These are phyloP conservation scores for Fusarium gaditjirri DNA, from an alignment of 2,329 filamentous ascomycete genomes.

Conservation along the genomic window DNA sequence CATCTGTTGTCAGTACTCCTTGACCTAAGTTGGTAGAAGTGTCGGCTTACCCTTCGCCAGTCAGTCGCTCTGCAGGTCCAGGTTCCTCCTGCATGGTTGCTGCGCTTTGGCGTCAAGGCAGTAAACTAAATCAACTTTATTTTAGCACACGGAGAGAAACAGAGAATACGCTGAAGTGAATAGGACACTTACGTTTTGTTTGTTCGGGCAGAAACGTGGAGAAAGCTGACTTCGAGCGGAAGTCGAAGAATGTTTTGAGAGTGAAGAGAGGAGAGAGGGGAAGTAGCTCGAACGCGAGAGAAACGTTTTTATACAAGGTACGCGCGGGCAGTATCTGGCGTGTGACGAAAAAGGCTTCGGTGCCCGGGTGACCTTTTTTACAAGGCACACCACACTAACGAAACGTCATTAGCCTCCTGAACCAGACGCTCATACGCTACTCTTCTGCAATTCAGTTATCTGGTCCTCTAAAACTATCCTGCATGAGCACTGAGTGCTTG, in stretches of 20 bases:
- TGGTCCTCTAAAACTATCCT: background rate
- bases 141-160: background rate
- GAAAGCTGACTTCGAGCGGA: background rate
- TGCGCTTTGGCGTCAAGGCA: background rate
- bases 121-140: background rate
- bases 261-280: background rate
- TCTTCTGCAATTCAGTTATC: background rate
- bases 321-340: background rate
- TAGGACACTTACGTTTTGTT: background rate
- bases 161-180: background rate
- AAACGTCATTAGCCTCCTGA: background rate
- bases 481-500: background rate
- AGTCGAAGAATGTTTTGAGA: background rate
- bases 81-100: background rate
- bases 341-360: background rate
- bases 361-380: background rate
- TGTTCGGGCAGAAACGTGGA: background rate
- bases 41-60: background rate
- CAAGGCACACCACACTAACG: background rate
- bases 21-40: background rate
- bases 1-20: background rate
- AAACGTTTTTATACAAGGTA: background rate
- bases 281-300: background rate
- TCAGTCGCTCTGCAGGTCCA: background rate
- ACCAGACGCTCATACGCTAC: background rate